Percentiles rank a stretch among this genome's conserved stretches.
Conservation (phyloP, 192 early-diverging fungal genomes). For the Coemansia sp. region DNA sequence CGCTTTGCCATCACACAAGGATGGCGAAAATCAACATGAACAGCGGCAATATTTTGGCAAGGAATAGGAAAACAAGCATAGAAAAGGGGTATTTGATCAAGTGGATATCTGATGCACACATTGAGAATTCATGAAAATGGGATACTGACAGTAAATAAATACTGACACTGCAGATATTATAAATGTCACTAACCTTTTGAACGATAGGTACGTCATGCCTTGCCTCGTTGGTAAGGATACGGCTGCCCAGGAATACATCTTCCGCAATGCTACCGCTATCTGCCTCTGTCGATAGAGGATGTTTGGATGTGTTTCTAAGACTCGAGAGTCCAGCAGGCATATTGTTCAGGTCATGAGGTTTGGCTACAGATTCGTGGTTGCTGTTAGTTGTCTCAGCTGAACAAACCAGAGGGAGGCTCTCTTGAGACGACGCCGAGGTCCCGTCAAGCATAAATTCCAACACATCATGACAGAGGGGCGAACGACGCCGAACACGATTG, state of each 20-base stretch:
- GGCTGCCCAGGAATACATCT: not conserved
- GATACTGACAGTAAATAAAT: not conserved
- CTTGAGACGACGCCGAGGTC: conserved; percentile 45
- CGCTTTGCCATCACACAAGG: too few relatives aligned
- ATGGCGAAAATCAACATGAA: too few relatives aligned
- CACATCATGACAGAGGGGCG: conserved; percentile 52
- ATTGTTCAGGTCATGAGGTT: not conserved
- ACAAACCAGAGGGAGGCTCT: conserved; percentile 21
- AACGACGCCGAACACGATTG: conserved; percentile 44
- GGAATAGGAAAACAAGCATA: too few relatives aligned
- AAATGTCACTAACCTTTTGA: not conserved
- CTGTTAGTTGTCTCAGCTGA: not conserved
- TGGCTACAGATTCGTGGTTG: not conserved
- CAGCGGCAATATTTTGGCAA: too few relatives aligned
- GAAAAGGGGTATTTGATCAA: not conserved
- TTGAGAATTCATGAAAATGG: not conserved
- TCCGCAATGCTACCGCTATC: not conserved
- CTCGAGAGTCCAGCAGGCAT: not conserved
- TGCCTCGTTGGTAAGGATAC: not conserved
- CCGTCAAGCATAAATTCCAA: conserved; percentile 51
- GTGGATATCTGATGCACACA: not conserved
- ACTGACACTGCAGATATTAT: not conserved
- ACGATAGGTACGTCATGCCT: not conserved
- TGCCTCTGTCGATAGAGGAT: not conserved
- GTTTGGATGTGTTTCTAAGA: not conserved